Evolutionary conservation across 345 rosid genomes (phyloP), one percentile per base, ranked within the genome.

Genomic region (Kernera saxatilis): DNA sequence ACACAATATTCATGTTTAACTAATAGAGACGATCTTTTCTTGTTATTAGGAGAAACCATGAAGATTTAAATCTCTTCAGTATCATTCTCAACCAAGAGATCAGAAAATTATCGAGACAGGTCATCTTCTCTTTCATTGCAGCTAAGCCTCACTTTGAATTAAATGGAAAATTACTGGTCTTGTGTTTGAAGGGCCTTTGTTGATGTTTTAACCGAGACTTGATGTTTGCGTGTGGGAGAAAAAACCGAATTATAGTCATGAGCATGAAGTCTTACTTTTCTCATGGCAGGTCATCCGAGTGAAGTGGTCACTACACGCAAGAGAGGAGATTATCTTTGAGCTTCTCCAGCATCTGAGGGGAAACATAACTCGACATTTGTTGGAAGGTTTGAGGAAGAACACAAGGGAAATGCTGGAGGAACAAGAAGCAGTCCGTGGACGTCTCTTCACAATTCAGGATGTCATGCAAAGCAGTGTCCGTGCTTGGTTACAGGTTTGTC

Each of bases 381-480:
- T 94, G 45, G 93, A 89, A 29, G 87, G 76, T 64, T 77, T 87
- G 80, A 80, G 82, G 37, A 89, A 89, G 80, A 88, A 82, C 80
- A 84, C 96, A 5, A 84, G 98, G 61, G 88, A 89, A 65, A 94
- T 94, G 98, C 72, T 91, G 3, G 98, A 86, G 67, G 99, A 94
- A 83, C 99, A 94, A 86, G 99, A 94, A 87, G 96, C 96, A 30
- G 99, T 88, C 3, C 95, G 99, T 46, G 98, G 89, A 50, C 95
- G 97, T 58, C 80, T 91, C 77, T 94, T 94, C 77, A 94, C 99
- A 17, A 94, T 94, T 72, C 99, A 94, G 75, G 99, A 94, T 65
- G 99, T 94, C 15, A 94, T 91, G 93, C 97, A 91, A 81, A 86
- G 99, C 83, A 91, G 81, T 41, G 95, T 91, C n/a, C 97, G 97